Base-by-base conservation (phyloP, 73 alveolate species). In the Paramecium tetraurelia region DNA sequence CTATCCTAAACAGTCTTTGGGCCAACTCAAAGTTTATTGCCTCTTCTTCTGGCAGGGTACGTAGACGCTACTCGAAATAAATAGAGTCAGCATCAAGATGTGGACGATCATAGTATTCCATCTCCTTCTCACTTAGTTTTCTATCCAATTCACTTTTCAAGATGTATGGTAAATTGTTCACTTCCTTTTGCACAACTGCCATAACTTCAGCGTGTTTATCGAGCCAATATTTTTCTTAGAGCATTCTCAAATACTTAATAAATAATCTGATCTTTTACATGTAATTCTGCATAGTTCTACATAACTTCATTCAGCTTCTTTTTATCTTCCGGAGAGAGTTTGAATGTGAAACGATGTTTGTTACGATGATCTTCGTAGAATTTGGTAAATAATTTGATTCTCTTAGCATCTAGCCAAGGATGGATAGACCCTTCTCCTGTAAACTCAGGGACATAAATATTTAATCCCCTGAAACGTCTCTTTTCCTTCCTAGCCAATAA, bases 361-460 rank as follows among this genome's bases (percentile, higher is more conserved):
- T 80, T 80, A 14, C 72, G 46, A 80, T 27, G 46, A 80, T 80
- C 90, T 46, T 80, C 76, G 46, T 80, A 80, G n/a, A 80, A 80
- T 46, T 80, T 80, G 21, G 35, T 63, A 18, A 80, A 46, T 10
- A 43, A 18, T 63, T 80, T 80, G 29, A 80, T 31, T 20, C 75
- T 40, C 90, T 80, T 80, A n/a, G 41, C 46, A 48, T 80, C 90
- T 63, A 80, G 9, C 90, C 90, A 80, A 24, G 46, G 43, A 48
- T 80, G 90, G 2, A 80, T 35, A 27, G 90, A 27, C n/a, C 90
- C 90, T 63, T 80, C 90, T 44, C 90, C 90, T 24, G 90, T 80
- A 35, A 80, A 80, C 36, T 80, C 90, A 80, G 90, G 90, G 14
- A 80, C 75, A 80, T 80, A 80, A 1, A 46, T 48, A 46, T 80